Evolutionary conservation across 441 rosid species (phyloP).

Genomic region (Macaranga tanarius): DNA sequence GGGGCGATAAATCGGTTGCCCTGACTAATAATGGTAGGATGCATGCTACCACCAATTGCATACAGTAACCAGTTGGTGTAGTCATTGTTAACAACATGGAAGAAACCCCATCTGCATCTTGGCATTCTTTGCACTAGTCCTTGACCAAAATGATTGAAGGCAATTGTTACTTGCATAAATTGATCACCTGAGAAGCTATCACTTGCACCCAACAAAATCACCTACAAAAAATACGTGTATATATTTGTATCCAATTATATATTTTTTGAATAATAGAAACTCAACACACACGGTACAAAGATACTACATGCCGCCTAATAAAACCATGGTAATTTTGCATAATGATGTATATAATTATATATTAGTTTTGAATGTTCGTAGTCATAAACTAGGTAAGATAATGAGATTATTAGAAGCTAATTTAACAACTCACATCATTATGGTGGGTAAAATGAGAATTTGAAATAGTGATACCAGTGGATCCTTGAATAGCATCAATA

Average conservation of each 20-base stretch:
- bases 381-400: no score
- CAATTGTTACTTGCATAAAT: constrained; percentile 75
- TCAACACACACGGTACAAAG: no score
- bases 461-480: constrained; percentile 78
- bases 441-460: constrained; percentile 73
- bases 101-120: constrained; percentile 66
- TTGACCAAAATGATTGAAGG: constrained; percentile 82
- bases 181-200: constrained; percentile 41
- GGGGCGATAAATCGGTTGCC: constrained; percentile 74
- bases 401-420: background rate
- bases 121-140: constrained; percentile 92
- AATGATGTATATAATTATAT: no score
- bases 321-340: no score
- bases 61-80: constrained; percentile 79
- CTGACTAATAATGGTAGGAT: constrained; percentile 68
- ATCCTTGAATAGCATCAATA: constrained; percentile 64
- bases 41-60: constrained; percentile 67
- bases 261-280: no score
- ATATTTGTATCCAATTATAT: no score
- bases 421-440: constrained; percentile 48
- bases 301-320: no score
- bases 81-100: constrained; percentile 78
- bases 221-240: constrained; percentile 31
- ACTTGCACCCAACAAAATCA: constrained; percentile 69
- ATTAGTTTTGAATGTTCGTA: no score